Evolutionary conservation across 2,329 filamentous ascomycete genomes (phyloP), one percentile per base, ranked within the genome.

Genomic region (Anisogramma anomala): DNA sequence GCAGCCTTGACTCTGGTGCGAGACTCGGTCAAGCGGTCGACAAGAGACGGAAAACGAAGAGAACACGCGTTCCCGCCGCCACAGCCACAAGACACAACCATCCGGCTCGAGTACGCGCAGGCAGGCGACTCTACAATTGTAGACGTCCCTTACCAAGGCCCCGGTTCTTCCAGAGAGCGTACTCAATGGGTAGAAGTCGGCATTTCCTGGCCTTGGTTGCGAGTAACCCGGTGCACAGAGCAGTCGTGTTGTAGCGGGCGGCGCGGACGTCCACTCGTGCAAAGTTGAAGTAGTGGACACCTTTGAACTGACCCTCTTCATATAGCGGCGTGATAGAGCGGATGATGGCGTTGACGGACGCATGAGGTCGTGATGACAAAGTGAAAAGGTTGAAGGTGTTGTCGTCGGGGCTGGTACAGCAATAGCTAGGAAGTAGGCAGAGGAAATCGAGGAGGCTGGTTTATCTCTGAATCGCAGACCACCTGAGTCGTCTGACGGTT

Each of bases 291-390:
- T 32, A 22, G 41, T 38, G 41, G 36, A 39, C 26, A 39, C 41
- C 41, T 43, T 39, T 43, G 41, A 43, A 39, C 31, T 43, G 41
- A 43, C 41, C 41, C 19, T 36, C 3, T 43, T 11, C 13, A 18
- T 35, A 22, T 20, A 19, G 20, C 28, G 18, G 8, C 9, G 26
- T 28, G 31, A 8, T 26, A 17, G 20, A n/a, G 32, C 20, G 15
- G 39, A 5, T n/a, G 23, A 30, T n/a, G 36, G 18, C 4, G 36
- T 13, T 33, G 23, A 36, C 14, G 9, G 8, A 31, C 14, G 22
- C 19, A 15, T 11, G 19, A 15, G 17, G 26, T 18, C 30, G 30
- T 18, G 30, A 32, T 4, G 30, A 6, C 11, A 13, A 11, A 13
- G 11, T 17, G 6, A 17, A 14, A 7, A 32, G n/a, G 27, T 19